Percentiles rank a stretch among this genome's conserved stretches.
Evolutionary conservation across 2,329 filamentous ascomycete species (phyloP).

Genomic region (Verticillium isaacii): DNA sequence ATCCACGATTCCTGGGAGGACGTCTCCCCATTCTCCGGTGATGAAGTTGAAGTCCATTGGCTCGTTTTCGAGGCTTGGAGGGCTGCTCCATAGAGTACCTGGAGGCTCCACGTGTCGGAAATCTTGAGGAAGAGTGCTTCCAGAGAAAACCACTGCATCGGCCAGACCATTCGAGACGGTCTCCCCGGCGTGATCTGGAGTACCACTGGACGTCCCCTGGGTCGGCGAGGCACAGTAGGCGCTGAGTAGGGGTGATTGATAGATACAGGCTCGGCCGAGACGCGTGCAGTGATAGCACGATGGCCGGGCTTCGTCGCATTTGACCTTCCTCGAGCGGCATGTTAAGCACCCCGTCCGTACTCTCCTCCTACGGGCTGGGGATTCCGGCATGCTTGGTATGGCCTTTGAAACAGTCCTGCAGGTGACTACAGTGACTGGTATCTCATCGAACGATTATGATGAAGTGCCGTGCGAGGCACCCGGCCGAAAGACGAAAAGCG

Average conservation of each 20-base stretch:
- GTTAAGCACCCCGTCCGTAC: conserved; percentile 5
- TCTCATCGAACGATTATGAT: too few species aligned
- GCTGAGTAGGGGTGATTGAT: background rate
- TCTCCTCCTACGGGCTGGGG: background rate
- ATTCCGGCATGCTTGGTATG: too few species aligned
- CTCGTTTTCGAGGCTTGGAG: background rate
- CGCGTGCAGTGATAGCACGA: background rate
- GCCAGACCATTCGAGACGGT: too few species aligned
- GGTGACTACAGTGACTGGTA: too few species aligned
- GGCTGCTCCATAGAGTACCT: background rate
- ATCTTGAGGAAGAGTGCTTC: background rate
- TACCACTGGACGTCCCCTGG: background rate
- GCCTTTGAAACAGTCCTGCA: too few species aligned
- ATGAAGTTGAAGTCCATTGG: background rate
- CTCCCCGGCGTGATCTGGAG: background rate
- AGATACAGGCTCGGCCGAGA: background rate
- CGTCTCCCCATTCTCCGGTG: background rate
- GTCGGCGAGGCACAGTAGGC: background rate
- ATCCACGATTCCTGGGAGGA: background rate
- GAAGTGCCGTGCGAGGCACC: too few species aligned
- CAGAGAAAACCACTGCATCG: too few species aligned
- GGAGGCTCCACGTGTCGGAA: too few species aligned
- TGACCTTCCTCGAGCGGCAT: conserved; percentile 10
- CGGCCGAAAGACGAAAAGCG: too few species aligned
- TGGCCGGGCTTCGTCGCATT: conserved; percentile 2